Evolutionary conservation across 140 eudicot genomes (phyloP), one percentile per base, ranked within the genome.

Genomic region (Cichorium intybus): DNA sequence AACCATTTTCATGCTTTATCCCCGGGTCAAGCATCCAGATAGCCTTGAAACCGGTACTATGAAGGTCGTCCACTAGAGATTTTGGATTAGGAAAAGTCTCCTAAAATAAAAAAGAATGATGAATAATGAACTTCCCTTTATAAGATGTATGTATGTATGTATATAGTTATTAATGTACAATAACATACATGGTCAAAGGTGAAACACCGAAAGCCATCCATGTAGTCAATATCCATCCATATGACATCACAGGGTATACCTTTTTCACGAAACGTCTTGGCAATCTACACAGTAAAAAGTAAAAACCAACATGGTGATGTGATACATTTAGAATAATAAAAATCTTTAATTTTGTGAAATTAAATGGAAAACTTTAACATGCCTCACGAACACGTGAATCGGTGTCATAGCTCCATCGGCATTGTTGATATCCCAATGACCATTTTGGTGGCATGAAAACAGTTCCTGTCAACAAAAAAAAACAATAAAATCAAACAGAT

Each of bases 1-100:
- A 92, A 55, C 96, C 95, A 16, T 72, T 66, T 66, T 92, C 98
- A 7, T 64, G 57, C 68, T 92, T 92, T 70, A 88, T 83, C 66
- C 96, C 96, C 7, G 98, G 98, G 62, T 88, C 96, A 71, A 88
- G 96, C 96, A 92, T 92, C 98, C 98, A 92, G 52, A 88, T 85
- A 58, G 95, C 98, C 31, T 92, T 88, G 64, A 88, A 80, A 81
- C 96, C 98, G 55, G 51, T 47, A 33, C 27, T 54, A 71, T 87
- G 96, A 72, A 92, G 96, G 70, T 85, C 85, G 31, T 81, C 75
- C 29, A 68, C 95, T 66, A 92, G 80, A 69, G 87, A 71, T 78
- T 77, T 84, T 71, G 96, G 96, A 72, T 81, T 75, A 23, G 96
- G 81, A 66, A 88, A 92, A 46, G 73, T 83, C 82, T 81, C 89